phyloP scores from a whole-genome alignment of 352 stramenopile species.

The Thraustochytrium striatum region DNA sequence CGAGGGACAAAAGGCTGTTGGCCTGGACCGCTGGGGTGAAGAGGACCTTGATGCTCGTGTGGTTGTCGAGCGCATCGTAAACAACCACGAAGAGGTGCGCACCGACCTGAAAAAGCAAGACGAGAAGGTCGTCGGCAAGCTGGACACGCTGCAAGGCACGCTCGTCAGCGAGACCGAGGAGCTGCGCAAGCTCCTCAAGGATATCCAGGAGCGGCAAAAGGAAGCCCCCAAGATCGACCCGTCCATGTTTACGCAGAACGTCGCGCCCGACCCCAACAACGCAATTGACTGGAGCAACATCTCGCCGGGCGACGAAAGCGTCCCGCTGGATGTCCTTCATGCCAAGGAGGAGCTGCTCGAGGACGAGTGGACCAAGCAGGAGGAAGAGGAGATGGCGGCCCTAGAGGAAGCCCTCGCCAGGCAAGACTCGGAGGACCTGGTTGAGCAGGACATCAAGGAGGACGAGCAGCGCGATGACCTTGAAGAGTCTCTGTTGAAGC shows the following conservation, averaged over 20 bases:
- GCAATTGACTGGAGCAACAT: too few relatives aligned
- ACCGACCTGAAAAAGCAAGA: conserved; percentile 2
- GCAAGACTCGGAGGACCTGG: conserved; percentile 7
- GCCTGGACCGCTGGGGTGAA: conserved; percentile 20
- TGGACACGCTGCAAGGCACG: not conserved
- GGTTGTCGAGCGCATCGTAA: conserved; percentile 33
- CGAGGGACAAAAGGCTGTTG: not conserved
- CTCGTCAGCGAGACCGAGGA: not conserved
- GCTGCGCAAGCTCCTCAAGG: conserved; percentile 22
- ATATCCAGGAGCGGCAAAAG: conserved; percentile 43
- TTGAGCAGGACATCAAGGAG: conserved; percentile 34
- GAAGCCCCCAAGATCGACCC: too few relatives aligned
- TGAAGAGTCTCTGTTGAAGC: conserved; percentile 18
- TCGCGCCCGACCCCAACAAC: too few relatives aligned
- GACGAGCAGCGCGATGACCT: conserved; percentile 40
- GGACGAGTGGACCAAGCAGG: conserved; percentile 12
- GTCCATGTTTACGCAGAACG: too few relatives aligned
- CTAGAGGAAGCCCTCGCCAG: not conserved
- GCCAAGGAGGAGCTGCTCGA: conserved; percentile 37
- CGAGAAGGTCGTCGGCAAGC: not conserved
- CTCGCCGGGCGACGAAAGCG: not conserved
- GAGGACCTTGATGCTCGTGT: conserved; percentile 26
- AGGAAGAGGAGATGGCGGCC: conserved; percentile 5
- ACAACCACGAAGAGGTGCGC: conserved; percentile 23
- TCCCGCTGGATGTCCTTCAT: conserved; percentile 10